Evolutionary conservation across 768 basidiomycete species (phyloP), one percentile per base, ranked within the genome.

Genomic region (Suillus weaverae): DNA sequence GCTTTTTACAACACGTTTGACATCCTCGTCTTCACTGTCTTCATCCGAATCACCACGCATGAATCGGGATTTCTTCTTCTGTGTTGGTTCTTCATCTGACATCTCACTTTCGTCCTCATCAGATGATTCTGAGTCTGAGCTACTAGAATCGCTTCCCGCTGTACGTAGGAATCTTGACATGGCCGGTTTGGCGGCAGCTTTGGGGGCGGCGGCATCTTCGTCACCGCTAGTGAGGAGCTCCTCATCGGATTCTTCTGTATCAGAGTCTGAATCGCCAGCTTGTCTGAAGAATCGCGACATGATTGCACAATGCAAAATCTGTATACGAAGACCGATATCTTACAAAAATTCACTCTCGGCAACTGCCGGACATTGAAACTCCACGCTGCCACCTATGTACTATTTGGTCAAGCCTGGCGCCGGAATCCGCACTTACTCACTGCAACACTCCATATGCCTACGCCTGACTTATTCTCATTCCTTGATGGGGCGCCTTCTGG

Each of bases 241-340:
- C 80, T 92, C 90, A 75, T 92, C 90, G 50, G 88, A 90, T 64
- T 85, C 84, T 66, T 88, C 87, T 48, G 86, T 83, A 56, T 89
- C 89, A 18, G 86, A 87, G 71, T 94, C 92, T 60, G 90, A 91
- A 76, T 94, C 91, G 76, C 86, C 89, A 66, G 86, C 91, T 81
- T 88, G 85, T 81, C 90, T 88, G 82, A 95, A 94, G 81, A 95
- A 95, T 73, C 92, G 87, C 66, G 93, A 94, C 92, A 95, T 94
- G 69, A 65, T 63, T 41, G 32, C 18, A 35, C 18, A 43, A 57
- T 16, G 9, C 56, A 26, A 38, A 38, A 38, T 38, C 22, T 10
- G n/a, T 16, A 11, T 35, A 8, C 8, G 8, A 38, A 26, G 22
- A 14, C 32, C 18, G 32, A 54, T 54, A 54, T 54, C 53, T 20